Evolutionary conservation across 495 filamentous ascomycete genomes (phyloP).

Genomic region (Podospora australis): DNA sequence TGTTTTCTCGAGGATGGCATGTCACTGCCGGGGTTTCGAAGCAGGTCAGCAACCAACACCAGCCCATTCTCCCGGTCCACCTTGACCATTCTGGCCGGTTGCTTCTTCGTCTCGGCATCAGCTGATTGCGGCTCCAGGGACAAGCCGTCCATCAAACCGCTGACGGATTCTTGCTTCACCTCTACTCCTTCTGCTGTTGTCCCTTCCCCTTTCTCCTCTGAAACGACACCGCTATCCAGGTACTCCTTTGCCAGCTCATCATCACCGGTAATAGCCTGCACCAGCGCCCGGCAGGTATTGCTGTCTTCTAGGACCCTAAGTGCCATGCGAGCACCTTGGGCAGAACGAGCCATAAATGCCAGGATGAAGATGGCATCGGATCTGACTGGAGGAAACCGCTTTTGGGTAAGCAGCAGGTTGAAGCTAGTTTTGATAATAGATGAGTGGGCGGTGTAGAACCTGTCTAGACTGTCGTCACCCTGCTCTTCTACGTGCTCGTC

Average conservation of each 20-base stretch:
- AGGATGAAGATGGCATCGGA: constrained; percentile 71
- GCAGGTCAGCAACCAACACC: constrained; percentile 54
- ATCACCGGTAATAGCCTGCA: constrained; percentile 41
- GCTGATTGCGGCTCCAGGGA: constrained; percentile 32
- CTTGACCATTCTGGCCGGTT: constrained; percentile 25
- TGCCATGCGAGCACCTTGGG: constrained; percentile 43
- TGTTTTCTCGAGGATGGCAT: constrained; percentile 27
- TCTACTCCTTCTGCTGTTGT: constrained; percentile 17
- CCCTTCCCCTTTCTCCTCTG: neutral
- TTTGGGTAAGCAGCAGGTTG: constrained; percentile 56
- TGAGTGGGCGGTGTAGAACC: constrained; percentile 47
- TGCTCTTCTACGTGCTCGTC: neutral
- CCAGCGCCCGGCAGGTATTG: constrained; percentile 41
- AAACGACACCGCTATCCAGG: neutral
- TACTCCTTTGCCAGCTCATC: neutral
- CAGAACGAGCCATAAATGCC: constrained; percentile 59
- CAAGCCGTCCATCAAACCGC: constrained; percentile 11
- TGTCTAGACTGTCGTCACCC: constrained; percentile 4
- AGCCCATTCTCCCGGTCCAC: constrained; percentile 59
- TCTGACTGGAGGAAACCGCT: constrained; percentile 61
- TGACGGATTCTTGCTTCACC: neutral
- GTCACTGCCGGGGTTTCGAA: constrained; percentile 41
- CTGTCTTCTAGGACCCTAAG: constrained; percentile 42
- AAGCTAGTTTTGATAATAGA: constrained; percentile 47
- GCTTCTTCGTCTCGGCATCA: constrained; percentile 16